Conservation (phyloP, 106 monocot species). For the Triglochin maritima region DNA sequence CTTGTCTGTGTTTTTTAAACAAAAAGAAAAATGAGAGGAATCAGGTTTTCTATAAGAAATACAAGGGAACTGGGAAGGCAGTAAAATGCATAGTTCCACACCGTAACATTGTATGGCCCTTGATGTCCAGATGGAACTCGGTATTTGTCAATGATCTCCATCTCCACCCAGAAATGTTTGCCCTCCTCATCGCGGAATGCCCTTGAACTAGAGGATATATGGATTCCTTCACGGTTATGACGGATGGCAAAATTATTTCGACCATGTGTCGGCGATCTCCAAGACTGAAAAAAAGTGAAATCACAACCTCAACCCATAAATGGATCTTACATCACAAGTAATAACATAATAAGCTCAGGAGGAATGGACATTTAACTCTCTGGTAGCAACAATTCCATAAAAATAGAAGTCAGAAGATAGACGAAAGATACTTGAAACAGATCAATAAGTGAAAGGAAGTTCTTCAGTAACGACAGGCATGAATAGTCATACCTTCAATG, state of each 20-base stretch:
- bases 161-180: constrained; percentile 95
- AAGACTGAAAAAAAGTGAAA: constrained; percentile 40
- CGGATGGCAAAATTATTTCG: constrained; percentile 76
- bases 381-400: too few species aligned
- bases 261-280: constrained; percentile 82
- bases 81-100: constrained; percentile 13
- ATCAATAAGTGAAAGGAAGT: background rate
- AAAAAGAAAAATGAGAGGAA: background rate
- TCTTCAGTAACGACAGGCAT: background rate
- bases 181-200: constrained; percentile 92
- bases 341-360: too few species aligned
- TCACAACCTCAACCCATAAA: background rate
- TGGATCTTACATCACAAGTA: background rate
- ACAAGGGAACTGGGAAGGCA: background rate
- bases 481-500: constrained; percentile 52
- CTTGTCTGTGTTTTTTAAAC: constrained; percentile 39
- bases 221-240: constrained; percentile 82
- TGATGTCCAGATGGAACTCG: constrained; percentile 72
- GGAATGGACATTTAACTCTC: too few species aligned
- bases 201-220: constrained; percentile 51
- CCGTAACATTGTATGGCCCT: constrained; percentile 98
- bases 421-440: too few species aligned
- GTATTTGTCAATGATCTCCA: constrained; percentile 83
- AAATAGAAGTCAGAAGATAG: too few species aligned
- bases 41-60: background rate